Percentiles rank a stretch among this genome's conserved stretches.
Evolutionary conservation across 2,329 filamentous ascomycete genomes (phyloP).

Genomic region (Myotisia sp.): DNA sequence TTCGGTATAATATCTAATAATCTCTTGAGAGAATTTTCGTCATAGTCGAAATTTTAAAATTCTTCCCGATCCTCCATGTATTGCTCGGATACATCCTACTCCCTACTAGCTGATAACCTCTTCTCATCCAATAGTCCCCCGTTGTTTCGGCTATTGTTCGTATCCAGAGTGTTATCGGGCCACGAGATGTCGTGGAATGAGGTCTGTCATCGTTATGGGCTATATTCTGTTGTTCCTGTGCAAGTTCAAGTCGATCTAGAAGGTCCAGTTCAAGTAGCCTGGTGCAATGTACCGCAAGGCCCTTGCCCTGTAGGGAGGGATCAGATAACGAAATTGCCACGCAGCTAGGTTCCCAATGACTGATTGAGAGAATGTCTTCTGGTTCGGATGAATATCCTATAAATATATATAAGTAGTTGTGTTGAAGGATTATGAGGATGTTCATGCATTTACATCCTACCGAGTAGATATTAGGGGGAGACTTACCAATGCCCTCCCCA

Average conservation of each 20-base stretch:
- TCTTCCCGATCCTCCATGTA: constrained; percentile 4
- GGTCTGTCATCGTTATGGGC: no score
- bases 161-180: constrained; percentile 9
- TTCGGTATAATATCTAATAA: no score
- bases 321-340: constrained; percentile 7
- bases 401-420: background rate
- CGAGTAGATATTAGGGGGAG: background rate
- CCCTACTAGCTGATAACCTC: constrained; percentile 7
- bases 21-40: constrained; percentile 4
- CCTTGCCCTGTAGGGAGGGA: constrained; percentile 6
- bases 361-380: constrained; percentile 5
- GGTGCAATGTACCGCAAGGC: constrained; percentile 7
- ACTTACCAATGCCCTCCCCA: constrained; percentile 1
- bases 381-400: constrained; percentile 9
- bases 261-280: constrained; percentile 7
- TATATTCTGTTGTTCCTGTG: background rate
- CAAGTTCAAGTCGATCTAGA: constrained; percentile 2
- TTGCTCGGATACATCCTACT: constrained; percentile 6
- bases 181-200: background rate
- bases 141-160: constrained; percentile 4
- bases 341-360: constrained; percentile 9
- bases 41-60: constrained; percentile 8
- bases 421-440: no score
- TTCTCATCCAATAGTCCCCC: constrained; percentile 9
- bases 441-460: background rate